phyloP scores from a whole-genome alignment of 2,329 filamentous ascomycete species.

The Stemphylium vesicarium region DNA sequence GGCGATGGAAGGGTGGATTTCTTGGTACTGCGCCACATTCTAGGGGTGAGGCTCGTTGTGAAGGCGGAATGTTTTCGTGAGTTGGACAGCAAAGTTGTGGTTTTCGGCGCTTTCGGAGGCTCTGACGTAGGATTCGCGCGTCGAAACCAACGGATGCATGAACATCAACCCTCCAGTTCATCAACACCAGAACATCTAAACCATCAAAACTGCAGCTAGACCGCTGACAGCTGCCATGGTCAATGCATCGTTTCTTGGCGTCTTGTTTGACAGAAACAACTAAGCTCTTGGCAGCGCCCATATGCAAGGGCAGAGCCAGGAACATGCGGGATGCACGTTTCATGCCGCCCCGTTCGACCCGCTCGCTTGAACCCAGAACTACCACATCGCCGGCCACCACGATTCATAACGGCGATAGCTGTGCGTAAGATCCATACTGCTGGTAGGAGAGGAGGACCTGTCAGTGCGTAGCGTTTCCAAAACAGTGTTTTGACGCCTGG shows the following conservation, averaged over 20 bases:
- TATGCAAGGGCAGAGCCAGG: slow-evolving; percentile 18
- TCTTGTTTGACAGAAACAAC: slow-evolving; percentile 29
- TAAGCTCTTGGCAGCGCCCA: slow-evolving; percentile 29
- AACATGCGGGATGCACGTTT: slow-evolving; percentile 27
- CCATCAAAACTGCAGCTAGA: slow-evolving; percentile 9
- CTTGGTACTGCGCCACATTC: neutral
- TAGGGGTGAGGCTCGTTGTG: too few species aligned
- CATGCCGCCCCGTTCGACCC: slow-evolving; percentile 20
- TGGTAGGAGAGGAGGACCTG: slow-evolving; percentile 9
- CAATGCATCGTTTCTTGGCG: slow-evolving; percentile 17
- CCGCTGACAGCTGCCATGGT: slow-evolving; percentile 21
- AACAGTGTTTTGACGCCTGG: slow-evolving; percentile 18
- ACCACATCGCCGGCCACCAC: slow-evolving; percentile 8
- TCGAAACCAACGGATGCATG: neutral
- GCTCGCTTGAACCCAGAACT: slow-evolving; percentile 11
- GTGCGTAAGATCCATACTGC: slow-evolving; percentile 13
- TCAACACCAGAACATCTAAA: slow-evolving; percentile 3
- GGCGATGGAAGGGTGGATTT: neutral
- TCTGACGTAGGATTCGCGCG: neutral
- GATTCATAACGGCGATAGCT: slow-evolving; percentile 2
- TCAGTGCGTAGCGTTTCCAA: slow-evolving; percentile 13
- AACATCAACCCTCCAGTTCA: slow-evolving; percentile 5
- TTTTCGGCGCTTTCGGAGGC: neutral
- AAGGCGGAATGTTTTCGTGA: too few species aligned
- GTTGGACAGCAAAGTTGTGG: too few species aligned